Conservation (phyloP, 805 yeast genomes). For the Teunomyces panamensis region DNA sequence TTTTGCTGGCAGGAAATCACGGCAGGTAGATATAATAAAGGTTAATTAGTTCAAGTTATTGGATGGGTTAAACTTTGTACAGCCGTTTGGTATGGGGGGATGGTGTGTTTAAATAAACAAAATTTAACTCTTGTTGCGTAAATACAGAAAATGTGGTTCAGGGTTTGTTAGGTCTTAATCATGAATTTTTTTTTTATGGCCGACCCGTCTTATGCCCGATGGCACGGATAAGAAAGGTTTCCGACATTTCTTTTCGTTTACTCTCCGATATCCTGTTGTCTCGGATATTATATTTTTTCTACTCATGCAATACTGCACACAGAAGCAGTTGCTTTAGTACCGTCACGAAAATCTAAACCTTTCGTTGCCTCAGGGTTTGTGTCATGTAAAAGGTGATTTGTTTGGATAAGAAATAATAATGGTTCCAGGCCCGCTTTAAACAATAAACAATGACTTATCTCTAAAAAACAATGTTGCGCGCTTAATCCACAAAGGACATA, state of each 20-base stretch:
- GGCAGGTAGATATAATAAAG: background rate
- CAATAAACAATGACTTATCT: too few relatives aligned
- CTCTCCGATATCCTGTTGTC: background rate
- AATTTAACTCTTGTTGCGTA: background rate
- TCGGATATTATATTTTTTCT: background rate
- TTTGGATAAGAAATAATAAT: too few relatives aligned
- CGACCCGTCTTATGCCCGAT: conserved; percentile 3
- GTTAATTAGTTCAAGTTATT: background rate
- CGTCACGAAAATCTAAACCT: background rate
- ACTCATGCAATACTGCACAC: background rate
- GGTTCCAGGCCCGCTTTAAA: too few relatives aligned
- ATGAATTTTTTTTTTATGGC: background rate
- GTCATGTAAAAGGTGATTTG: too few relatives aligned
- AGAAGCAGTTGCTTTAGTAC: background rate
- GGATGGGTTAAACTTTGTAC: background rate
- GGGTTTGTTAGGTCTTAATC: background rate
- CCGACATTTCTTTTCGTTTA: background rate
- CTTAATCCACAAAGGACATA: too few relatives aligned
- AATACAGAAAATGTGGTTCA: background rate
- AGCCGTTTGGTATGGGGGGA: conserved; percentile 1
- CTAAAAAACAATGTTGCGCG: too few relatives aligned
- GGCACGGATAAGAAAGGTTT: conserved; percentile 2
- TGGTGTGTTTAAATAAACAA: background rate
- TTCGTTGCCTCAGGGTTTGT: background rate
- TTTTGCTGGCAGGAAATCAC: too few relatives aligned